A percentile compares a stretch with the other conserved stretches of the same genome.
phyloP scores from a whole-genome alignment of 2,329 filamentous ascomycete species.

The Alternaria conjuncta region DNA sequence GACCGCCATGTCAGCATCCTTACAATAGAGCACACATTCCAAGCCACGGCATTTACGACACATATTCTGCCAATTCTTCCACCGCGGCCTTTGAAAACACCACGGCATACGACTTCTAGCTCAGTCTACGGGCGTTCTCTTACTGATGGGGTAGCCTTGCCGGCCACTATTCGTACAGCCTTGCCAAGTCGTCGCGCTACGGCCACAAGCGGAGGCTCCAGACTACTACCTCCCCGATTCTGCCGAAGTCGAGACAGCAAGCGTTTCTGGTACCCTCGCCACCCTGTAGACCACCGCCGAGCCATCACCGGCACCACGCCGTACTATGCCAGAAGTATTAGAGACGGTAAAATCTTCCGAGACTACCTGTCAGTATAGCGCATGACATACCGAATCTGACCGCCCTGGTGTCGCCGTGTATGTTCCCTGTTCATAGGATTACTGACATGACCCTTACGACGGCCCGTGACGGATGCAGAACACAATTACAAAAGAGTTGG shows the following conservation, averaged over 20 bases:
- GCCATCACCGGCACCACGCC: not conserved
- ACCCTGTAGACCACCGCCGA: slow-evolving; percentile 14
- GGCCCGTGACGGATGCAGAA: too few relatives aligned
- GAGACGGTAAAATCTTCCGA: not conserved
- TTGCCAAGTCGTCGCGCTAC: slow-evolving; percentile 29
- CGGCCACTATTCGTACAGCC: slow-evolving; percentile 21
- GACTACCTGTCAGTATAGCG: not conserved
- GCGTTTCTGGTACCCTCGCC: slow-evolving; percentile 20
- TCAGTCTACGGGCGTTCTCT: not conserved
- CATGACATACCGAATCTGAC: not conserved
- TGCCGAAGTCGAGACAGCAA: slow-evolving; percentile 23
- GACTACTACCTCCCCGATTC: slow-evolving; percentile 32
- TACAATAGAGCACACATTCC: not conserved
- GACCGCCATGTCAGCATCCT: not conserved
- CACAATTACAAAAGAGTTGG: not conserved
- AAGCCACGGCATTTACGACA: not conserved
- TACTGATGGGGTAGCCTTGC: slow-evolving; percentile 16
- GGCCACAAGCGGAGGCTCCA: slow-evolving; percentile 35
- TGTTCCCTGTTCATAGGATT: not conserved
- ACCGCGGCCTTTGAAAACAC: not conserved
- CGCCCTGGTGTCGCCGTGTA: not conserved
- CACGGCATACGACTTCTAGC: not conserved
- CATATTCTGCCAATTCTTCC: not conserved
- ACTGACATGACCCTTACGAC: not conserved
- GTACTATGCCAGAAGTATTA: not conserved